phyloP scores from a whole-genome alignment of 2,329 filamentous ascomycete genomes.

The Colletotrichum tanaceti region DNA sequence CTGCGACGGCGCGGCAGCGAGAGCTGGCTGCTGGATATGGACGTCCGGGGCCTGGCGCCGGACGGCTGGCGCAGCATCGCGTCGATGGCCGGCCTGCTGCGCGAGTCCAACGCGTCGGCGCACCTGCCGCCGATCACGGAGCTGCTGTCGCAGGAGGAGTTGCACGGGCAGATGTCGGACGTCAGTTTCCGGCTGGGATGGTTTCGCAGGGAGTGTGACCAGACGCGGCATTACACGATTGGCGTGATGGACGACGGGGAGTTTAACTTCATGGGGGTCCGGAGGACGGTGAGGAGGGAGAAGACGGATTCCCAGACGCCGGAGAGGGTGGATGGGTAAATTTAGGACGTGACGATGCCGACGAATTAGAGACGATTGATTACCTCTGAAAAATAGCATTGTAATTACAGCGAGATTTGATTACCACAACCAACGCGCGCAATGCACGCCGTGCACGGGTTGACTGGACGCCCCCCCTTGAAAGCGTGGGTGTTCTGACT shows the following conservation, averaged over 20 bases:
- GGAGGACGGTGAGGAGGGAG: not conserved
- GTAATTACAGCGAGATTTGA: not conserved
- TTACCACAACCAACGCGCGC: too few species aligned
- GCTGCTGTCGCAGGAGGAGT: constrained; percentile 10
- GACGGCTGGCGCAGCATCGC: constrained; percentile 15
- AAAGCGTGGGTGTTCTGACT: too few species aligned
- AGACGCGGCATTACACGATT: constrained; percentile 4
- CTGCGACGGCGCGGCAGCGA: not conserved
- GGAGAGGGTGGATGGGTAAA: not conserved
- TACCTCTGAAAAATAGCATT: rapidly evolving
- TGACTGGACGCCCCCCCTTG: too few species aligned
- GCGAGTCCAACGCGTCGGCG: constrained; percentile 1
- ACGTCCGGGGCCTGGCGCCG: constrained; percentile 17
- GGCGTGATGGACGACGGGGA: constrained; percentile 13
- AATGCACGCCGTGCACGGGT: too few species aligned
- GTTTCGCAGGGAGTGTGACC: constrained; percentile 17
- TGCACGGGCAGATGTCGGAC: constrained; percentile 8
- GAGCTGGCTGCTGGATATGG: constrained; percentile 16
- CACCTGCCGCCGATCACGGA: constrained; percentile 12
- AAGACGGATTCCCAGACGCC: constrained; percentile 14
- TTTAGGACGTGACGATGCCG: not conserved
- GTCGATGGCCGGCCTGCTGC: not conserved
- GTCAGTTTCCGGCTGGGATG: constrained; percentile 19
- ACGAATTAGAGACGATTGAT: too few species aligned
- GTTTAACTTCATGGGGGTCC: constrained; percentile 2